These are phyloP conservation scores for Tulasnella sp. DNA, from an alignment of 768 basidiomycete genomes.

Conservation along the genomic window DNA sequence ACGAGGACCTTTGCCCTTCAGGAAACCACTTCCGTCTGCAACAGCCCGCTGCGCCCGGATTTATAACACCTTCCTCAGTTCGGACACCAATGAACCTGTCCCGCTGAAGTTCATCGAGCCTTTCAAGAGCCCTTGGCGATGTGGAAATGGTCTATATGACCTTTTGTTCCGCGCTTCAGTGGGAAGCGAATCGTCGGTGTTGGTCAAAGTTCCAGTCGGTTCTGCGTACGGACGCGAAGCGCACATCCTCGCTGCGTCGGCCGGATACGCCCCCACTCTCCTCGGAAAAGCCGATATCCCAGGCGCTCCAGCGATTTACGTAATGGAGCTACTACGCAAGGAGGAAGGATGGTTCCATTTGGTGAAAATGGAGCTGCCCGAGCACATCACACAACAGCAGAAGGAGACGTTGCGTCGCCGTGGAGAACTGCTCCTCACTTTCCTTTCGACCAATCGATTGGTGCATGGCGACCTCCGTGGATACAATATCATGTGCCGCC, in stretches of 20 bases:
- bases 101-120: not conserved
- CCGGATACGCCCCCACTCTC: not conserved
- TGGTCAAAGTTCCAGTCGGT: not conserved
- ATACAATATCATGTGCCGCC: constrained; percentile 1
- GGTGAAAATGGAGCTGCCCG: not conserved
- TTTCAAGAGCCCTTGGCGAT: not conserved
- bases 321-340: not conserved
- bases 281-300: not conserved
- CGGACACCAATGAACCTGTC: not conserved
- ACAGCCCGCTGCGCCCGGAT: not conserved
- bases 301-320: not conserved
- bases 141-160: not conserved
- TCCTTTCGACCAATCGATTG: not conserved
- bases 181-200: not conserved
- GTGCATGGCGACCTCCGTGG: constrained; percentile 1
- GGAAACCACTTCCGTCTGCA: not conserved
- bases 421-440: not conserved
- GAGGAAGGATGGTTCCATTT: not conserved
- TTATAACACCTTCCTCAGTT: not conserved
- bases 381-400: not conserved
- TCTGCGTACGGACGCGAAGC: not conserved
- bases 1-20: not conserved
- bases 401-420: not conserved
- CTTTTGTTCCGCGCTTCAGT: not conserved
- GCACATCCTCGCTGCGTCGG: not conserved